Evolutionary conservation across 345 rosid species (phyloP), one percentile per base, ranked within the genome.

Genomic region (Hibiscus mutabilis): DNA sequence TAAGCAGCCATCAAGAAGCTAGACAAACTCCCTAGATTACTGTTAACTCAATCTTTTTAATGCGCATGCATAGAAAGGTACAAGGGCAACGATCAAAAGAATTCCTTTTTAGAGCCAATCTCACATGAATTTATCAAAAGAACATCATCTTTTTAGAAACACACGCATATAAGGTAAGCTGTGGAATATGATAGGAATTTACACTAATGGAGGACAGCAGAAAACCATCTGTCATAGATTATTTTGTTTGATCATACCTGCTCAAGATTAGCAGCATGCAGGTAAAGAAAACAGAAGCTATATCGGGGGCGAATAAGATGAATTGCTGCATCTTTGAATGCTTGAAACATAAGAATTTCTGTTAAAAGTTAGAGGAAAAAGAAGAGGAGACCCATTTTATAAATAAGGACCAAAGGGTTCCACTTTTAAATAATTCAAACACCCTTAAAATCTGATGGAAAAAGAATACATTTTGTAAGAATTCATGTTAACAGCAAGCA

Each of bases 1-100:
- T 66, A 18, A 46, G 37, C 56, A 24, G 56, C 14, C 56, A n/a
- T 52, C 69, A 66, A 66, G 37, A 66, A 46, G 14, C 56, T 66
- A 7, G 27, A 46, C 61, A 24, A 57, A 46, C 35, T 66, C 13
- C 56, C 56, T 46, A 66, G 37, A 66, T 66, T 46, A 8, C 55
- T 1, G 56, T 66, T 66, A 24, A 44, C 35, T 42, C 65, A 1
- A 60, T 16, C 22, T 25, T 22, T 66, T 46, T 7, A 66, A 46
- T 56, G 44, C 37, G 3, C 16, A 0, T 6, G 22, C 56, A 51
- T 51, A n/a, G 22, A 51, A 42, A 16, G 22, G 10, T 51, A 6
- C 9, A 51, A n/a, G 5, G 21, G 56, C 21, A 51, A n/a, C 5
- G 10, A 51, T 51, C 56, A 51, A 21, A 60, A 40, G 2, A 64